Evolutionary conservation across 2,329 filamentous ascomycete species (phyloP), one percentile per base, ranked within the genome.

Genomic region (Mycosphaerelloides madeirae): DNA sequence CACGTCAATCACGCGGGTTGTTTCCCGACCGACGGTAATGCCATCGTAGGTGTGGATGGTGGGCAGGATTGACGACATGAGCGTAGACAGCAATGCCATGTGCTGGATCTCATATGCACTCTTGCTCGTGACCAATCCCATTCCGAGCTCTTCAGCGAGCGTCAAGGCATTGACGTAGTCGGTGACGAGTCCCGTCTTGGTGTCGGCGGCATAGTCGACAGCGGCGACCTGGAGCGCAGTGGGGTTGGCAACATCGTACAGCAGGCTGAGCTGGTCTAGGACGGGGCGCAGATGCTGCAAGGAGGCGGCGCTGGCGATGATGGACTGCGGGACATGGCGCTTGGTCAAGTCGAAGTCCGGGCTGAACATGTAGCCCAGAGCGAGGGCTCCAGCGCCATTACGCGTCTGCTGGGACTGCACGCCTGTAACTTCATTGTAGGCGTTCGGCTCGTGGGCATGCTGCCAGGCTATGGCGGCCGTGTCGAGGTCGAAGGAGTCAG

Each of bases 331-430:
- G 46, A 96, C 83, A 64, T 93, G 83, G 56, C 90, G 83, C 77
- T 93, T 96, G 73, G 79, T 81, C 60, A 95, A 69, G 66, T 97
- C 90, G 62, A 95, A 96, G 70, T 98, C 93, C 61, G 88, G 87
- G 49, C 90, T 96, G 76, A 97, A 98, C 66, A 97, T 87, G 71
- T 98, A 98, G 45, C 93, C 93, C 38, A 98, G 78, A 16, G 93
- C 89, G 63, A 97, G 85, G 54, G 86, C 83, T 44, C 91, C 93
- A 41, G 93, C 93, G 47, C 93, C 93, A 44, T 85, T 80, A 42
- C 93, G 80, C 33, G 90, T 94, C 73, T 98, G 85, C 62, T 96
- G 80, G 18, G 85, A 72, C 49, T 90, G 77, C 36, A 97, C 80
- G 12, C 81, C 74, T 38, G 93, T 91, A 50, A 81, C 71, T 63